A percentile compares a stretch with the other conserved stretches of the same genome.
Conservation (phyloP, 176 grass and related monocot genomes). For the Avena insularis region DNA sequence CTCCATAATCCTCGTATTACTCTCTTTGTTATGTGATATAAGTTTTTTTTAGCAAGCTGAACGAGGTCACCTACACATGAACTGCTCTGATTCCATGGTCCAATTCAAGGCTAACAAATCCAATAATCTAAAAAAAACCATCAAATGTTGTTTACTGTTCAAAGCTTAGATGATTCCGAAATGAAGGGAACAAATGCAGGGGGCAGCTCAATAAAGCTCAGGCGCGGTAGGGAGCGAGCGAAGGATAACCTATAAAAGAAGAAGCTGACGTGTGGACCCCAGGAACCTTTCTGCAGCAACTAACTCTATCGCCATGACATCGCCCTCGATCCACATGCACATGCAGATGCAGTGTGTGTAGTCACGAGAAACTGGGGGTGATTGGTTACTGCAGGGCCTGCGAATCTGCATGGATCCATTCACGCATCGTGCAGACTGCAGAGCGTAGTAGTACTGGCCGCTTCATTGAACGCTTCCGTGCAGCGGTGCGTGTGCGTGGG, state of each 20-base stretch:
- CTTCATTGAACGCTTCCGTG: conserved; percentile 37
- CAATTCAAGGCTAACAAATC: not conserved
- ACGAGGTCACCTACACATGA: not conserved
- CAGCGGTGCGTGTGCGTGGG: not conserved
- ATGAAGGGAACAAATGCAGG: not conserved
- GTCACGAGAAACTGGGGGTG: conserved; percentile 34
- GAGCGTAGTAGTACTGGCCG: not conserved
- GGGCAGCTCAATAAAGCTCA: not conserved
- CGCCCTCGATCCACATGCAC: not conserved
- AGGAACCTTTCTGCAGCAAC: not conserved
- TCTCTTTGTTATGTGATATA: too few species aligned
- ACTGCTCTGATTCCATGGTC: not conserved
- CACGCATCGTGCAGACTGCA: not conserved
- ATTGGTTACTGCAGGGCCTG: not conserved
- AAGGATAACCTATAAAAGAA: conserved; percentile 21
- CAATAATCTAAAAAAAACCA: not conserved
- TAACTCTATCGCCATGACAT: conserved; percentile 5
- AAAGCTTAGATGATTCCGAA: conserved; percentile 4
- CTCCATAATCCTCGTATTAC: too few species aligned
- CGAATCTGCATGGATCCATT: not conserved
- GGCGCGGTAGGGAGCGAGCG: not conserved
- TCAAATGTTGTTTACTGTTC: not conserved
- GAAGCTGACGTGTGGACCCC: conserved; percentile 7
- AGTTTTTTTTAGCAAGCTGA: too few species aligned
- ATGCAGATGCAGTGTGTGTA: not conserved